Conservation (phyloP, 2,329 filamentous ascomycete species). For the Sordariomycetes sp. region DNA sequence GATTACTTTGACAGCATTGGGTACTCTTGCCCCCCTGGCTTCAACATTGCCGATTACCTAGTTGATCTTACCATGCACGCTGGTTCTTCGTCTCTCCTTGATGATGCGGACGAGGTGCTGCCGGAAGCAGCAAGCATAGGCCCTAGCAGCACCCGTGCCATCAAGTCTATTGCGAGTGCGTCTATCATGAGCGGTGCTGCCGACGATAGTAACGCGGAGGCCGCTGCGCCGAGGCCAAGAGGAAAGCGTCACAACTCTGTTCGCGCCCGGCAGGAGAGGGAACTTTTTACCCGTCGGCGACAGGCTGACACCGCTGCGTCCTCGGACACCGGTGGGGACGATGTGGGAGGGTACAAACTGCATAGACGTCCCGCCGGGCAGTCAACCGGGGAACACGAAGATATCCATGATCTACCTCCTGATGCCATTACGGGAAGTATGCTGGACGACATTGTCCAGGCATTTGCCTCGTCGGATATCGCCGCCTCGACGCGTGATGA, state of each 20-base stretch:
- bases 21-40: constrained; percentile 86
- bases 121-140: constrained; percentile 54
- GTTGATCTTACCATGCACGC: constrained; percentile 98
- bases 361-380: constrained; percentile 13
- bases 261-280: constrained; percentile 73
- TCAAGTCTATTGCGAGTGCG: constrained; percentile 82
- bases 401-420: constrained; percentile 50
- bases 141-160: constrained; percentile 73
- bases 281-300: constrained; percentile 76
- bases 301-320: constrained; percentile 50
- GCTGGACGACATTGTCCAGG: constrained; percentile 66
- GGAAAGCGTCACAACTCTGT: constrained; percentile 67
- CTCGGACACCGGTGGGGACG: constrained; percentile 39
- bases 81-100: constrained; percentile 41
- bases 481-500: constrained; percentile 63
- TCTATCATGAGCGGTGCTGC: constrained; percentile 64
- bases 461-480: constrained; percentile 68
- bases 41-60: constrained; percentile 97
- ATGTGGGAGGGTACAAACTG: constrained; percentile 35
- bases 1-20: constrained; percentile 85
- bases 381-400: constrained; percentile 30
- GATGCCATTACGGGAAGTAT: constrained; percentile 55
- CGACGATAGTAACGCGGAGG: constrained; percentile 42
- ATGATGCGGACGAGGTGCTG: constrained; percentile 34
- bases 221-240: constrained; percentile 50